phyloP scores from a whole-genome alignment of 139 green algal species.

The Chloropicon primus region DNA sequence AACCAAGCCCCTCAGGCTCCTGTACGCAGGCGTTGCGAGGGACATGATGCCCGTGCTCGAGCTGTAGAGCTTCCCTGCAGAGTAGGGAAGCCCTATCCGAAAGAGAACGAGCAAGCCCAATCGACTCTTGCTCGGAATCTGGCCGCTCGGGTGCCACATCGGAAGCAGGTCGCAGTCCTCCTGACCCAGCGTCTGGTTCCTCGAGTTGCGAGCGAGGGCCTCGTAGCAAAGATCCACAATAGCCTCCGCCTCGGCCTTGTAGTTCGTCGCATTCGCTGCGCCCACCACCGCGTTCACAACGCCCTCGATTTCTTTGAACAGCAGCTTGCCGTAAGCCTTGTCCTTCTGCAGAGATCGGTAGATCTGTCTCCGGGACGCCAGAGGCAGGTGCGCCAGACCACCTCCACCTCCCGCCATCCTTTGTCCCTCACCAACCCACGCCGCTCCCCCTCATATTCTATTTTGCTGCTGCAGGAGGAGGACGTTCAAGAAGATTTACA shows the following conservation, averaged over 20 bases:
- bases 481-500: too few relatives aligned
- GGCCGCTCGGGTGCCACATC: not conserved
- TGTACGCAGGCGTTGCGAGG: not conserved
- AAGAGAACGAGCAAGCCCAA: not conserved
- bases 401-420: too few relatives aligned
- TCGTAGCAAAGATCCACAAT: not conserved
- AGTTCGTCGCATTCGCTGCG: not conserved
- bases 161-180: not conserved
- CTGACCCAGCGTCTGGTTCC: not conserved
- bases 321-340: not conserved
- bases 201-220: not conserved
- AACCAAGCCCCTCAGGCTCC: not conserved
- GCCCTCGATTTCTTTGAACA: not conserved
- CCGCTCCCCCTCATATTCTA: too few relatives aligned
- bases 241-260: not conserved
- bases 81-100: not conserved
- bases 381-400: too few relatives aligned
- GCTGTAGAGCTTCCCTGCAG: not conserved
- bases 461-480: too few relatives aligned
- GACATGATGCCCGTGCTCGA: not conserved
- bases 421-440: too few relatives aligned
- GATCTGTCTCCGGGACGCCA: not conserved
- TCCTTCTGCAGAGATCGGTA: not conserved
- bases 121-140: not conserved
- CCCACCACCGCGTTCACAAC: not conserved